A percentile compares a stretch with the other conserved stretches of the same genome.
These are phyloP conservation scores for Furcasterigmium furcatum DNA, from an alignment of 2,329 filamentous ascomycete species.

Conservation along the genomic window DNA sequence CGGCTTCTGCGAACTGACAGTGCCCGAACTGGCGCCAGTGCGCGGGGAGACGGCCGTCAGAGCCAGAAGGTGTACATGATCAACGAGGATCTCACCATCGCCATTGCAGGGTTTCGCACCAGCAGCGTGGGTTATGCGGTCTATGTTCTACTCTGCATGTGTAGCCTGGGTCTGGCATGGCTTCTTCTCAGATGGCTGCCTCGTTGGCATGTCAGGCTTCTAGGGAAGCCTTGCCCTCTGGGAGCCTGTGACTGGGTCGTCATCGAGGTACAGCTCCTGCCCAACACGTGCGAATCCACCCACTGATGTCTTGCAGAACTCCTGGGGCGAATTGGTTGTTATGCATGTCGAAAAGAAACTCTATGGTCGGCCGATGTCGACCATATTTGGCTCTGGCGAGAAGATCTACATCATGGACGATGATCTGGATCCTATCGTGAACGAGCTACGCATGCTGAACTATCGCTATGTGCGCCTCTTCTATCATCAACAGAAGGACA, in stretches of 20 bases:
- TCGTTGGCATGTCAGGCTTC: constrained; percentile 74
- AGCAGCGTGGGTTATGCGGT: constrained; percentile 63
- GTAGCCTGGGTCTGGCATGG: constrained; percentile 76
- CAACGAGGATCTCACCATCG: constrained; percentile 91
- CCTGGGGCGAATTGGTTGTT: constrained; percentile 91
- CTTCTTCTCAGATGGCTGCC: constrained; percentile 89
- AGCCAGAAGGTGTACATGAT: constrained; percentile 92
- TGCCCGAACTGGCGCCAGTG: constrained; percentile 63
- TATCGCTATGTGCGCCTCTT: constrained; percentile 94
- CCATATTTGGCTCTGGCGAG: constrained; percentile 64
- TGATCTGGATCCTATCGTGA: constrained; percentile 76
- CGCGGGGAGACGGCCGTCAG: constrained; percentile 57
- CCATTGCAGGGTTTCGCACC: constrained; percentile 86
- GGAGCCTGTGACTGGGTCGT: constrained; percentile 85
- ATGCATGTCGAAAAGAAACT: constrained; percentile 57
- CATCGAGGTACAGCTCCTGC: constrained; percentile 65
- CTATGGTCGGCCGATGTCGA: constrained; percentile 55
- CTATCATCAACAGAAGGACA: constrained; percentile 85
- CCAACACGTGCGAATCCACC: no score
- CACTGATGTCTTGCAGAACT: constrained; percentile 56
- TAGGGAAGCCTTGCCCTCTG: constrained; percentile 67
- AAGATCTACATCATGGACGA: constrained; percentile 59
- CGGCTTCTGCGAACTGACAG: constrained; percentile 73
- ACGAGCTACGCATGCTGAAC: constrained; percentile 73
- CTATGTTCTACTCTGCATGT: constrained; percentile 68